These are phyloP conservation scores for Aspergillus puulaauensis DNA, from an alignment of 2,329 filamentous ascomycete genomes.

Conservation along the genomic window DNA sequence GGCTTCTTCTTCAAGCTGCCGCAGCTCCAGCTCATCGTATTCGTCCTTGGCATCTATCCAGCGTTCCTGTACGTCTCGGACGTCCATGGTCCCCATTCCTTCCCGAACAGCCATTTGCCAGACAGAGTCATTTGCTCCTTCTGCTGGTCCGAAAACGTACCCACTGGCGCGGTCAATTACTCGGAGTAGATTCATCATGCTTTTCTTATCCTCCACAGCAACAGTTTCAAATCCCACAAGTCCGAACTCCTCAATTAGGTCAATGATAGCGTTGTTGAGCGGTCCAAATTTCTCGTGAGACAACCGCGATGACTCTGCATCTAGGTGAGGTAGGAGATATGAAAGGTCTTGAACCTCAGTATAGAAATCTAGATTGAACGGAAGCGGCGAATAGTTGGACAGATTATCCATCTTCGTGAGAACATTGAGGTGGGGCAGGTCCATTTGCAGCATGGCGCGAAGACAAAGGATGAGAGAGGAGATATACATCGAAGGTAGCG, in stretches of 20 bases:
- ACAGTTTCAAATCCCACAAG: conserved; percentile 90
- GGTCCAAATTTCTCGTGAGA: conserved; percentile 74
- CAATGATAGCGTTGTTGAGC: conserved; percentile 82
- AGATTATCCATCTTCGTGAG: conserved; percentile 98
- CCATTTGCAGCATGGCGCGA: conserved; percentile 96
- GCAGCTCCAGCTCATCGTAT: conserved; percentile 76
- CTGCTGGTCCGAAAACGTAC: conserved; percentile 86
- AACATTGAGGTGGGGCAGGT: conserved; percentile 92
- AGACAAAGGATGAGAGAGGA: conserved; percentile 90
- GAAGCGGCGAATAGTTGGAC: conserved; percentile 76
- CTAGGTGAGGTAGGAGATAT: conserved; percentile 77
- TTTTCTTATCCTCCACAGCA: conserved; percentile 93
- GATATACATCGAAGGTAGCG: conserved; percentile 89
- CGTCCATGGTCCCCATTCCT: conserved; percentile 68
- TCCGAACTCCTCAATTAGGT: conserved; percentile 84
- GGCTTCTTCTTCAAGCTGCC: conserved; percentile 73
- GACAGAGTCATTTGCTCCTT: conserved; percentile 92
- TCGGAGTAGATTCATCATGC: conserved; percentile 88
- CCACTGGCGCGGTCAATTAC: conserved; percentile 90
- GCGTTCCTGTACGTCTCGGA: conserved; percentile 87
- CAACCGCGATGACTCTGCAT: conserved; percentile 71
- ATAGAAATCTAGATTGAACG: conserved; percentile 96
- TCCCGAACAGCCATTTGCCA: conserved; percentile 94
- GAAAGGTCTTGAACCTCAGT: conserved; percentile 93
- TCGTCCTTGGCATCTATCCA: conserved; percentile 91